These are phyloP conservation scores for Fusarium sp. DNA, from an alignment of 2,329 filamentous ascomycete species.

Conservation along the genomic window DNA sequence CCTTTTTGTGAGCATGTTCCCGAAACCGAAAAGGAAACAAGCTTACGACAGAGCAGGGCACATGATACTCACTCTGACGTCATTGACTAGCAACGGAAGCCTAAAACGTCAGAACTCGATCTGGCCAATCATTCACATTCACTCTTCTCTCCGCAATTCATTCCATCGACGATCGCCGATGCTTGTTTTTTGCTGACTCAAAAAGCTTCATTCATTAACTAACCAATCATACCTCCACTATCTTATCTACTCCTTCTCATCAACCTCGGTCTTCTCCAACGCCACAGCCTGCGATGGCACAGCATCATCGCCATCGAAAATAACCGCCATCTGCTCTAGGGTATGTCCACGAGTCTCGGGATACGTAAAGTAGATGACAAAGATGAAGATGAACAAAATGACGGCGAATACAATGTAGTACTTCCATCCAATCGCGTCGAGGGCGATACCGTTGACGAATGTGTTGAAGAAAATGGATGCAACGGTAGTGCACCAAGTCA, in stretches of 20 bases:
- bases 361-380: not conserved
- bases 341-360: not conserved
- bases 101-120: not conserved
- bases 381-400: not conserved
- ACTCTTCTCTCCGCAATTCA: not conserved
- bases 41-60: slow-evolving; percentile 18
- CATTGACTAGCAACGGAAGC: slow-evolving; percentile 10
- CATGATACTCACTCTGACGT: slow-evolving; percentile 24
- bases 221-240: not conserved
- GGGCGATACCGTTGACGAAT: slow-evolving; percentile 12
- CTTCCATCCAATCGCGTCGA: slow-evolving; percentile 1
- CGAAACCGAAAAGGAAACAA: too few relatives aligned
- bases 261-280: not conserved
- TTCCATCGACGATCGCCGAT: not conserved
- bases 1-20: slow-evolving; percentile 4
- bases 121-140: not conserved
- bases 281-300: not conserved
- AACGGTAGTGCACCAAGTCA: not conserved
- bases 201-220: not conserved
- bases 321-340: slow-evolving; percentile 1
- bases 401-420: slow-evolving; percentile 5
- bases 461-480: slow-evolving; percentile 7
- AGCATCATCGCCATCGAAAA: slow-evolving; percentile 5
- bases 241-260: not conserved
- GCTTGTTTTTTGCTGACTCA: not conserved